phyloP scores from a whole-genome alignment of 768 basidiomycete species.

The Infundibulicybe gibba region DNA sequence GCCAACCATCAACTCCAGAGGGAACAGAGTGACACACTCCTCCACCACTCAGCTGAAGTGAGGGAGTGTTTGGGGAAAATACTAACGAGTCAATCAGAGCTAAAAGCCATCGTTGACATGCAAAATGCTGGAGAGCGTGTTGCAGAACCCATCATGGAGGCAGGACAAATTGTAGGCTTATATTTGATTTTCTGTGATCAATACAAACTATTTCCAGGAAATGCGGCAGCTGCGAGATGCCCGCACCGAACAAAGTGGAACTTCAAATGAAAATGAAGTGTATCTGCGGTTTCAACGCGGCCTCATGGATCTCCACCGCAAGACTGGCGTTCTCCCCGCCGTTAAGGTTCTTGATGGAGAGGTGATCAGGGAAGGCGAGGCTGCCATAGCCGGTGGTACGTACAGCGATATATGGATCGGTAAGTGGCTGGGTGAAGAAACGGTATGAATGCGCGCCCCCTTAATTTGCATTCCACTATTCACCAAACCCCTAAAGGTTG shows the following conservation, averaged over 20 bases:
- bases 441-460: constrained; percentile 23
- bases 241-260: constrained; percentile 1
- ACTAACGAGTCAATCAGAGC: constrained; percentile 31
- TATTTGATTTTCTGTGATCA: background rate
- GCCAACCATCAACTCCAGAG: constrained; percentile 22
- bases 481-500: constrained; percentile 39
- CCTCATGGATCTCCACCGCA: constrained; percentile 41
- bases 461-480: background rate
- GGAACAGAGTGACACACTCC: constrained; percentile 21
- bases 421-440: constrained; percentile 50
- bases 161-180: constrained; percentile 42
- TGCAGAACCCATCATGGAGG: constrained; percentile 46
- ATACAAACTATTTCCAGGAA: constrained; percentile 18
- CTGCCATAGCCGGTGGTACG: constrained; percentile 45
- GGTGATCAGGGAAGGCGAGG: constrained; percentile 32
- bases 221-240: constrained; percentile 20
- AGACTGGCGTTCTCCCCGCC: constrained; percentile 50
- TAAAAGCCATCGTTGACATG: constrained; percentile 31
- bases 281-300: constrained; percentile 42
- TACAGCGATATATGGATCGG: constrained; percentile 56
- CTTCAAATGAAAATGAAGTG: constrained; percentile 20
- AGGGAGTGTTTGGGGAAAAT: constrained; percentile 36
- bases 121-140: constrained; percentile 36
- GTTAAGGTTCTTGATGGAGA: constrained; percentile 53
- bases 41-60: constrained; percentile 27